Base-by-base conservation (phyloP, 306 rosid genomes). In the Vigna hirtella region DNA sequence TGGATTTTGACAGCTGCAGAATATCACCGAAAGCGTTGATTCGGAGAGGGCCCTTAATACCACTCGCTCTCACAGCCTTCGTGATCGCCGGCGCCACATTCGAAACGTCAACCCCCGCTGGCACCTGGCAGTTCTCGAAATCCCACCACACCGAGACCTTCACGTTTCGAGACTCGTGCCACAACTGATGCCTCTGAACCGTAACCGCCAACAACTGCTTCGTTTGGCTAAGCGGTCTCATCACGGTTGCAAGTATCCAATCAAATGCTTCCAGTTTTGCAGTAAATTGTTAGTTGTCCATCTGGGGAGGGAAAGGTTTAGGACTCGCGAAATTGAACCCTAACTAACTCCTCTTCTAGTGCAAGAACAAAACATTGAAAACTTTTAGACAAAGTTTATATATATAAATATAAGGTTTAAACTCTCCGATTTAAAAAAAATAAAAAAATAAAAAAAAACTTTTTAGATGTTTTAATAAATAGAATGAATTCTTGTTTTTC, bases 111-210 rank as follows among this genome's bases (percentile, higher is more conserved):
- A 70, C 64, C 1, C 80, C 87, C 0, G 15, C 49, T 2, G 98
- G 96, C 15, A 89, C 47, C 52, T 72, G 12, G 84, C 96, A 90
- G 67, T 88, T 90, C 86, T 93, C 94, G 45, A 93, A 89, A 82
- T 93, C 98, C 98, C 96, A 93, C 98, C 98, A 93, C 32, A 93
- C 96, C 2, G 94, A 88, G 52, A 90, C 89, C 85, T 82, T 86
- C 42, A 90, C 93, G 52, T 80, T 74, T 17, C 88, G 82, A 1
- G 83, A 81, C n/a, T 89, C 96, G 26, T 87, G 63, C 38, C 59
- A 75, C 48, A 79, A 72, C 48, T 75, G 84, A 24, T 85, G 81
- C 15, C 78, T 40, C 57, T 49, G 83, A 50, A 48, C 1, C 61
- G 49, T 48, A 9, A 82, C 72, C 26, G 76, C 62, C 17, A 74